Percentiles rank a stretch among this genome's conserved stretches.
Conservation (phyloP, 164 flowering plant genomes). For the Vitis amurensis region DNA sequence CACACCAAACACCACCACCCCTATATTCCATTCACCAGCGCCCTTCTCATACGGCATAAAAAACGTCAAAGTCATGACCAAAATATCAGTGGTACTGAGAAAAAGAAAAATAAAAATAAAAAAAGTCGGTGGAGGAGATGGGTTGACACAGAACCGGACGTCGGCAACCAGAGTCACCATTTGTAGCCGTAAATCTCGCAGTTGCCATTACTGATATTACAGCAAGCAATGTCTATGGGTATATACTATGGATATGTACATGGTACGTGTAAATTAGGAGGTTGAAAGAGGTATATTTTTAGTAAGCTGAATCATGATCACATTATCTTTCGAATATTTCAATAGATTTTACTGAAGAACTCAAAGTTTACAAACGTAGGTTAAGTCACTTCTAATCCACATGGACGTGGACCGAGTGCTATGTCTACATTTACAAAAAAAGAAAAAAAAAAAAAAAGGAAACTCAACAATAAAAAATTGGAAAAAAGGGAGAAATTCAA, state of each 20-base stretch:
- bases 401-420: constrained; percentile 28
- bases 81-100: neutral
- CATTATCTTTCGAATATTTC: neutral
- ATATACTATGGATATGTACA: neutral
- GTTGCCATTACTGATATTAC: neutral
- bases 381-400: constrained; percentile 32
- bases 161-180: constrained; percentile 15
- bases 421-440: constrained; percentile 2
- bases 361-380: neutral
- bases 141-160: neutral
- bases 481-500: neutral
- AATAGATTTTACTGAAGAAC: neutral
- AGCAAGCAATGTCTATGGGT: neutral
- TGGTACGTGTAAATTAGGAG: neutral
- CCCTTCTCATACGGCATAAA: constrained; percentile 24
- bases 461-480: neutral
- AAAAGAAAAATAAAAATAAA: neutral
- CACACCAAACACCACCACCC: neutral
- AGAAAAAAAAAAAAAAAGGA: constrained; percentile 10
- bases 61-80: constrained; percentile 4
- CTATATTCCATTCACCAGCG: too few species aligned
- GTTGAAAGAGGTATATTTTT: neutral
- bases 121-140: constrained; percentile 21
- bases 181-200: constrained; percentile 11
- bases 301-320: neutral